Base-by-base conservation (phyloP, 192 early-diverging fungal genomes). In the Coemansia nantahalensis region DNA sequence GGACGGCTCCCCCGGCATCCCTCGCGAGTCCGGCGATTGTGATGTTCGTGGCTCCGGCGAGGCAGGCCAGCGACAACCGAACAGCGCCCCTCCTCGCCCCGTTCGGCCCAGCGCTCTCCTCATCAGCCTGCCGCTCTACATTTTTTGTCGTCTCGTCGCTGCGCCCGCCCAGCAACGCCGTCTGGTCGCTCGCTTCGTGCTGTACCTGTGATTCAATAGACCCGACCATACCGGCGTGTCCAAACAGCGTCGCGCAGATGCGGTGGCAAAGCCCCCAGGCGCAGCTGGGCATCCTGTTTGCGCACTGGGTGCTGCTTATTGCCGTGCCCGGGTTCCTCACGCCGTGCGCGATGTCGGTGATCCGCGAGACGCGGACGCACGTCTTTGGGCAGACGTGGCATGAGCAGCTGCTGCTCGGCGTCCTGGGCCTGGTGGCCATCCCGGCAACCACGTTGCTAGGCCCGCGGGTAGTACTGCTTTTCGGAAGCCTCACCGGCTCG, bases 251-350 rank as follows among this genome's bases (percentile, higher is more conserved):
- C 39, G 2, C 4, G 42, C 8, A 11, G 39, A 51, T 59, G 57
- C 57, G 57, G 33, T 48, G 36, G n/a, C 42, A 44, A 35, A 51
- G 48, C 42, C 57, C 57, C 14, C 57, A 59, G 23, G 57, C 41
- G 15, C 57, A 59, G 49, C 49, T 59, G 33, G 41, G 41, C 22
- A 36, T 59, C 5, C 31, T 59, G 13, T 38, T 51, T 19, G 39
- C 49, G 12, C 51, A 51, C 35, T 41, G 35, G 8, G 1, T 62
- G 12, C 12, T 62, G 8, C 24, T 54, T 9, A 30, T 42, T 10
- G 42, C 51, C 0, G n/a, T 62, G 8, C 14, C 51, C 0, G 45
- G 40, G 22, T 38, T 62, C 4, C 37, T 43, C 1, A 54, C 39
- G 18, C 59, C 51, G 1, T 41, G 59, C 28, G 51, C 39, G 8